These are phyloP conservation scores for Saposhnikovia divaricata DNA, from an alignment of 129 eudicot genomes.

Conservation along the genomic window DNA sequence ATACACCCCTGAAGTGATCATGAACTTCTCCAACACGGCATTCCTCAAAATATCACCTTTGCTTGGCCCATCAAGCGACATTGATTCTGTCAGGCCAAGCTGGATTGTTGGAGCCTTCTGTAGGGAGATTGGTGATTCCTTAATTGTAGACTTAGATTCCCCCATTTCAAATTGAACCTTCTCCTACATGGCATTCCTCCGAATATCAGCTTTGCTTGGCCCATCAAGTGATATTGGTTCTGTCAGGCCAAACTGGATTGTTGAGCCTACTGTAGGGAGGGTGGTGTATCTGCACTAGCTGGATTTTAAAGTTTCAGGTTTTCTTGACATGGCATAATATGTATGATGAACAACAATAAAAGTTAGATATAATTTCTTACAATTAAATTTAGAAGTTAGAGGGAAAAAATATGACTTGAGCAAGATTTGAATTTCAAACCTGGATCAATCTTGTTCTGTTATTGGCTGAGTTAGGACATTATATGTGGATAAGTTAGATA, in stretches of 20 bases:
- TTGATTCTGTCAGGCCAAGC: conserved; percentile 27
- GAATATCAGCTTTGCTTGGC: conserved; percentile 26
- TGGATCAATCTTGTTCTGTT: background rate
- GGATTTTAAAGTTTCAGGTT: no score
- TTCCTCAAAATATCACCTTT: conserved; percentile 23
- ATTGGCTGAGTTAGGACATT: background rate
- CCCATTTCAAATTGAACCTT: background rate
- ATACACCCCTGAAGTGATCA: conserved; percentile 7
- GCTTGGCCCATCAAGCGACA: conserved; percentile 34
- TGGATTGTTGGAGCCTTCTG: conserved; percentile 21
- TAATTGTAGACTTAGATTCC: no score
- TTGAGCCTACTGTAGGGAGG: conserved; percentile 22
- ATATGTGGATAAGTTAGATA: no score
- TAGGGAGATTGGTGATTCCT: conserved; percentile 10
- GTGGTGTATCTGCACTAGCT: conserved; percentile 11
- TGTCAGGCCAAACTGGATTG: conserved; percentile 25
- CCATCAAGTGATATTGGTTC: conserved; percentile 37
- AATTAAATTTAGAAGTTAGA: background rate
- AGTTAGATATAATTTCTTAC: background rate
- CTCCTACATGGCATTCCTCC: conserved; percentile 32
- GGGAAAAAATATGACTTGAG: background rate
- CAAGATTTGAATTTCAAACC: background rate
- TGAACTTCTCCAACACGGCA: conserved; percentile 25
- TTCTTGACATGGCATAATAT: background rate
- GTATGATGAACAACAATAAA: no score